These are phyloP conservation scores for Tolypocladium amazonense DNA, from an alignment of 2,329 filamentous ascomycete genomes.

Conservation along the genomic window DNA sequence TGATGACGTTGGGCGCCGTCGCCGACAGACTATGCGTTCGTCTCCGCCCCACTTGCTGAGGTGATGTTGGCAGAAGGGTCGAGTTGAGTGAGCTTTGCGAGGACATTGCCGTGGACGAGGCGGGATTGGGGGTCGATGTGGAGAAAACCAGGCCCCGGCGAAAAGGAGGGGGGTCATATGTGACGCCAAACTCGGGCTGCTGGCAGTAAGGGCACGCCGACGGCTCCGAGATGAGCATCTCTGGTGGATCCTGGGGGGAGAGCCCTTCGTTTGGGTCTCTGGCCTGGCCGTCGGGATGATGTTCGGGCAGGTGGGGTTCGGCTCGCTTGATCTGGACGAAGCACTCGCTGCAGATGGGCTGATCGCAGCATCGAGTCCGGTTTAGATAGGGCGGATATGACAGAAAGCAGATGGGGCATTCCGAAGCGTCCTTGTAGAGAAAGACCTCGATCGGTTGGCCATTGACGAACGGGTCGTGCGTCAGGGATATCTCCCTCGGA, in stretches of 20 bases:
- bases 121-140: conserved; percentile 27
- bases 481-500: conserved; percentile 69
- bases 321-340: conserved; percentile 97
- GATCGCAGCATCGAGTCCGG: conserved; percentile 87
- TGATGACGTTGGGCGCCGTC: conserved; percentile 75
- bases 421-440: conserved; percentile 79
- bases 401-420: conserved; percentile 95
- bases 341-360: conserved; percentile 94
- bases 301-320: conserved; percentile 82
- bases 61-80: conserved; percentile 29
- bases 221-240: conserved; percentile 78
- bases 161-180: conserved; percentile 82
- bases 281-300: conserved; percentile 41
- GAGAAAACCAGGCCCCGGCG: conserved; percentile 70
- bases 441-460: conserved; percentile 90
- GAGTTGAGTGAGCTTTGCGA: conserved; percentile 74
- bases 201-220: conserved; percentile 92
- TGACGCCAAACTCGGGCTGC: conserved; percentile 91
- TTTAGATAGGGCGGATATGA: conserved; percentile 94
- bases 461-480: conserved; percentile 79
- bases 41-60: conserved; percentile 27
- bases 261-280: conserved; percentile 24
- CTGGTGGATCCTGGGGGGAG: conserved; percentile 39
- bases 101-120: conserved; percentile 61
- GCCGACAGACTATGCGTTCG: conserved; percentile 61